Conservation (phyloP, 202 grass and related monocot genomes). For the Panicum virgatum region DNA sequence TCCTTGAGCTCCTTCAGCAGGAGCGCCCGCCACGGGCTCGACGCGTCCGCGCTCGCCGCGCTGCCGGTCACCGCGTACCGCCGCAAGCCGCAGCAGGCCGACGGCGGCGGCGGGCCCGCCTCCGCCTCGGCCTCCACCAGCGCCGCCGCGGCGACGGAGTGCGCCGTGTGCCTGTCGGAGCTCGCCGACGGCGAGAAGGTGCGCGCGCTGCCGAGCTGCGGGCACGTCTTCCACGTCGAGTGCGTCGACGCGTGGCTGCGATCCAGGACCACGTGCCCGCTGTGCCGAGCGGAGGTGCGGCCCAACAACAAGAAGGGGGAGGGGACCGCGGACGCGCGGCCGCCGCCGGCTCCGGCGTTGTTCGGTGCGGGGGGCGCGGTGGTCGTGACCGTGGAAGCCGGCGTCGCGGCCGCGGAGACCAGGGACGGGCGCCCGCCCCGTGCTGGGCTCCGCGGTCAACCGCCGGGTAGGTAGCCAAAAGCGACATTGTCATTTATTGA, state of each 20-base stretch:
- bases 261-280: conserved; percentile 56
- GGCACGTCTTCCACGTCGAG: conserved; percentile 71
- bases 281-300: conserved; percentile 55
- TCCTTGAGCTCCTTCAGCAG: conserved; percentile 11
- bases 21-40: conserved; percentile 35
- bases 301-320: neutral
- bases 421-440: too few species aligned
- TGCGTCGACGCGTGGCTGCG: conserved; percentile 80
- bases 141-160: conserved; percentile 24
- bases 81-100: neutral
- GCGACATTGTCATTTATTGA: neutral
- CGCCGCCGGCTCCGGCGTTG: neutral
- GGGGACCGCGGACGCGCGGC: neutral
- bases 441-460: neutral
- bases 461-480: neutral
- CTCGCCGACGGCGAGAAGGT: conserved; percentile 66
- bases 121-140: neutral
- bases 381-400: conserved; percentile 30
- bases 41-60: conserved; percentile 42
- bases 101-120: neutral
- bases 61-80: conserved; percentile 50
- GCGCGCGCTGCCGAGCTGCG: conserved; percentile 53
- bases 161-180: conserved; percentile 60
- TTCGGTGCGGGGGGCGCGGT: conserved; percentile 23
- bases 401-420: neutral